Evolutionary conservation across 768 basidiomycete species (phyloP), one percentile per base, ranked within the genome.

Genomic region (Nevesoporus exiguus): DNA sequence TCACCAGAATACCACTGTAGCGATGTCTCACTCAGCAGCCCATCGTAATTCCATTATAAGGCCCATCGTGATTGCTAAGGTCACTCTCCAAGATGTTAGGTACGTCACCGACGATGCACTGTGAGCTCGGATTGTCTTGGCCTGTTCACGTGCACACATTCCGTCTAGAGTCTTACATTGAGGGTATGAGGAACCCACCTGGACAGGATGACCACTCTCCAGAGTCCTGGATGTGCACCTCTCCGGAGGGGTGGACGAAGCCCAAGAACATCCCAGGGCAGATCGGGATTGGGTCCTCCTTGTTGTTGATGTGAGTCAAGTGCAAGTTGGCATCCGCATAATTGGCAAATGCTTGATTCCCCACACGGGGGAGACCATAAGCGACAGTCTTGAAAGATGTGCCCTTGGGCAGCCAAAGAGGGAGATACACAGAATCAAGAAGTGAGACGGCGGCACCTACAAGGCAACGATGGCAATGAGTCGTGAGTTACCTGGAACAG

Each of bases 311-410:
- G 55, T 79, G 83, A 4, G 75, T 82, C 43, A 83, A 59, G 13
- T 69, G 55, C 36, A 72, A 43, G 41, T 79, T 67, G 11, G 74
- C 66, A 56, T 84, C 80, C 46, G 84, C 76, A 59, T 78, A 79
- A 59, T 82, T 59, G 1, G 83, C 83, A 55, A 85, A 86, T 2
- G 73, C 81, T 62, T 79, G 76, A 66, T 86, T 85, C 13, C 85
- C 83, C 25, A 73, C 74, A 19, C 74, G 65, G 36, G 73, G 75
- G 30, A 76, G 63, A 29, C 74, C 75, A 42, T 71, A 76, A 15
- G 45, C 22, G 29, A 72, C 22, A 7, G 71, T 69, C 45, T 56
- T 46, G 67, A 76, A 69, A 14, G 63, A 62, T 2, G 65, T 72
- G 51, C 61, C 63, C 0, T 57, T 31, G 21, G 73, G 73, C 6